Evolutionary conservation across 2,329 filamentous ascomycete genomes (phyloP).

Genomic region (Proliferodiscus dingleyae): DNA sequence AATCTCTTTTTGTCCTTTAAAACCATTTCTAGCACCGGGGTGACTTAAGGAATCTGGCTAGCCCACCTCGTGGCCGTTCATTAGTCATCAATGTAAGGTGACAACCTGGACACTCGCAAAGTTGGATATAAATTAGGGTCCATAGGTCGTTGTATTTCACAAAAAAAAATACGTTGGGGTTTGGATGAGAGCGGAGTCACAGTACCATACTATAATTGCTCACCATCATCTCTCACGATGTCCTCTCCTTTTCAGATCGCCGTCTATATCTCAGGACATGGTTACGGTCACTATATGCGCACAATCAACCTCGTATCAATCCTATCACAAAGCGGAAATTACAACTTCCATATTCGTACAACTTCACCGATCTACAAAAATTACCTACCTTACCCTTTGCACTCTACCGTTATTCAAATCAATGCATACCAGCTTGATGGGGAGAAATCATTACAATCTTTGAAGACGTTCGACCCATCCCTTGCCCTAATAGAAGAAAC

Average conservation of each 20-base stretch:
- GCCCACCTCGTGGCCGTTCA: no score
- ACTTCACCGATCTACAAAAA: slow-evolving; percentile 6
- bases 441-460: slow-evolving; percentile 9
- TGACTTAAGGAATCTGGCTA: no score
- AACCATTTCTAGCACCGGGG: no score
- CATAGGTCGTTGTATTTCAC: no score
- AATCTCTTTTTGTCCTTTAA: no score
- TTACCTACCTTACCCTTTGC: slow-evolving; percentile 5
- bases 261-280: slow-evolving; percentile 10
- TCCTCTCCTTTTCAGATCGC: slow-evolving; percentile 16
- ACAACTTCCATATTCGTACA: slow-evolving; percentile 14
- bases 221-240: slow-evolving; percentile 1
- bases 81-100: no score
- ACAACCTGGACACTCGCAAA: no score
- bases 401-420: slow-evolving; percentile 10
- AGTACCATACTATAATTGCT: no score
- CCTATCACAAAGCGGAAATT: slow-evolving; percentile 16
- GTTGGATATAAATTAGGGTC: no score
- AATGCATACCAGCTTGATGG: slow-evolving; percentile 13
- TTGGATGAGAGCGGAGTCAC: no score
- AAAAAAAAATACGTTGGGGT: no score
- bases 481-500: slow-evolving; percentile 7
- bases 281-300: slow-evolving; percentile 29
- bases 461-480: slow-evolving; percentile 7
- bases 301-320: slow-evolving; percentile 35